Base-by-base conservation (phyloP, 23 red algal genomes). In the Porphyridium purpureum region DNA sequence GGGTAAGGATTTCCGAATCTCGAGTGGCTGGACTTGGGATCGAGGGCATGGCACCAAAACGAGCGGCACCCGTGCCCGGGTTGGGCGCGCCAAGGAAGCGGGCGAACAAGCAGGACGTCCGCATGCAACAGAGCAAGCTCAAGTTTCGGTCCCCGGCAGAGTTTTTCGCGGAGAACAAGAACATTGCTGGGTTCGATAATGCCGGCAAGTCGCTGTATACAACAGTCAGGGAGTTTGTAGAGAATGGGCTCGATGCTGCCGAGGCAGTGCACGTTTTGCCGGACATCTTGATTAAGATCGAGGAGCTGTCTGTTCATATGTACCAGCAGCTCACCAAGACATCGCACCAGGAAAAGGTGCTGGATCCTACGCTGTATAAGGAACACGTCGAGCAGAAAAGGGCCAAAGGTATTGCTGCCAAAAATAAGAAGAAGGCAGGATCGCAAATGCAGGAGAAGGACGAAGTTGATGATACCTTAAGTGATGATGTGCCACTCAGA, bases 111-210 rank as follows among this genome's bases (percentile, higher is more conserved):
- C n/a, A n/a, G 4, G 24, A 4, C 51, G 51, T 11, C 51, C 23
- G 51, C 51, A 11, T 15, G 24, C 3, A 5, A 21, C 51, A 66
- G 21, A 28, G 63, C 2, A 74, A 67, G 42, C 70, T 86, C 24
- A 74, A 69, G 48, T 74, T 86, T 52, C 72, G 72, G 60, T 80
- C 84, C 27, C 84, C 84, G 3, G 84, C 84, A 17, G 73, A 92
- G 59, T 92, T 92, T 50, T 92, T 92, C 54, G 84, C 84, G 9
- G 84, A 92, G 35, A 92, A 92, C 75, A 92, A 92, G 59, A 92
- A 92, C 60, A 92, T 92, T 48, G 84, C 84, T 25, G 84, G 84
- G 32, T 92, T 92, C 50, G 84, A 92, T 55, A 92, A 92, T 62
- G 57, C 74, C 36, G 84, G 84, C 44, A 72, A 78, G 27, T 81